These are phyloP conservation scores for Suillus decipiens DNA, from an alignment of 768 basidiomycete genomes.

Conservation along the genomic window DNA sequence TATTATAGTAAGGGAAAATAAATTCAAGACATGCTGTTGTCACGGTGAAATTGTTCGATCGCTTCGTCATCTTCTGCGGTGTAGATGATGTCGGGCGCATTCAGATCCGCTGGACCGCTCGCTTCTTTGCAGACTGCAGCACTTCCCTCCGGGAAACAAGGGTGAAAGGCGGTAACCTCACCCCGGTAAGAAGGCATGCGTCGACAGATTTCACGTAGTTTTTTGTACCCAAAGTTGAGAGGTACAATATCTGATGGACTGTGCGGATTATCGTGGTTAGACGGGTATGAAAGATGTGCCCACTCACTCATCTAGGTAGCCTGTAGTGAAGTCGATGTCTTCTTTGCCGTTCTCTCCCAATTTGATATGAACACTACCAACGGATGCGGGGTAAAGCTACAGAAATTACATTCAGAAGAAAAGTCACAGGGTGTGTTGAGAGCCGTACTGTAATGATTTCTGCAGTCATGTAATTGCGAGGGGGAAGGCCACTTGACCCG, in stretches of 20 bases:
- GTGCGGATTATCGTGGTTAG: not conserved
- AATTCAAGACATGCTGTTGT: conserved; percentile 17
- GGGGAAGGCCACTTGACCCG: conserved; percentile 10
- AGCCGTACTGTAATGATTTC: conserved; percentile 34
- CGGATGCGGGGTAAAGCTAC: conserved; percentile 45
- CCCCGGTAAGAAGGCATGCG: conserved; percentile 46
- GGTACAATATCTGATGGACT: conserved; percentile 30
- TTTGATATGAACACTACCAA: conserved; percentile 49
- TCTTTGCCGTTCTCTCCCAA: conserved; percentile 43
- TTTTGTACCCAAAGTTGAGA: conserved; percentile 31
- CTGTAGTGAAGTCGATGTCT: conserved; percentile 45
- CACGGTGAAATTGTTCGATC: conserved; percentile 31
- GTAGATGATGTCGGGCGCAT: conserved; percentile 34
- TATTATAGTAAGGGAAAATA: not conserved
- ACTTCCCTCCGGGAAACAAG: conserved; percentile 23
- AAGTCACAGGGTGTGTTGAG: not conserved
- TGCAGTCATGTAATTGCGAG: conserved; percentile 20
- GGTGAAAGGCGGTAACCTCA: conserved; percentile 26
- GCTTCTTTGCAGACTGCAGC: conserved; percentile 27
- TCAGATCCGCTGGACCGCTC: conserved; percentile 23
- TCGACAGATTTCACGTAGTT: conserved; percentile 29
- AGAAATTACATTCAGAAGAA: not conserved
- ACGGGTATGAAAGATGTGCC: not conserved
- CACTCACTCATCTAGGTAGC: conserved; percentile 48
- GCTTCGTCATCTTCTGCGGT: conserved; percentile 37